Base-by-base conservation (phyloP, 2,329 filamentous ascomycete genomes). In the Nakataea oryzae region DNA sequence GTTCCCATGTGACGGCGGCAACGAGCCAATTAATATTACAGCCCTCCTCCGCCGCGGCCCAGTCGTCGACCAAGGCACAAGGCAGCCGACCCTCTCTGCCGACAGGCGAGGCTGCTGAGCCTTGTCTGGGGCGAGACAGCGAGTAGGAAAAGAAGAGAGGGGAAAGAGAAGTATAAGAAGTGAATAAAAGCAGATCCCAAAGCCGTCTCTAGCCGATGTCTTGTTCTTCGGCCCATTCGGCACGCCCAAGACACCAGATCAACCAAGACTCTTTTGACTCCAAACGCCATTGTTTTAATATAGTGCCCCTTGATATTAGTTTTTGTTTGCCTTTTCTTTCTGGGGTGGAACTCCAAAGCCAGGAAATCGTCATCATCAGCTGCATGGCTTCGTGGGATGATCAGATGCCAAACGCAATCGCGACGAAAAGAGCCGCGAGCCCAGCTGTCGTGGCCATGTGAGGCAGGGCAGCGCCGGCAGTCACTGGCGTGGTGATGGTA, bases 371-470 rank as follows among this genome's bases (percentile, higher is more conserved):
- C 17, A 17, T 41, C 34, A 5, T 14, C 34, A 14, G 2, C 13
- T 14, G 34, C 34, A 14, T 17, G 17, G 6, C 21, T 50, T n/a
- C 41, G 13, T 50, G 41, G 5, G 41, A 17, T 6, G 41, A 59
- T 60, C 32, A 60, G 26, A 62, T 32, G 34, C 50, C 32, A 27
- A 60, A 60, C 28, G 54, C 34, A 24, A 54, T 28, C 54, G 62
- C 62, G 30, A 28, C 54, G 26, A 62, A 50, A n/a, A 62, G 27
- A 17, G 30, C 30, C 3, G 58, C 58, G 7, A 55, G 55, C 17
- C 62, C 61, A n/a, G 59, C 54, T 13, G 28, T 27, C 59, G 32
- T 50, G 5, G 41, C 50, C 47, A 55, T 28, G 57, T 34, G 34
- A 27, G n/a, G 57, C 27, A n/a, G 47, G 24, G 47, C 59, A 32